Conservation (phyloP, 2,329 filamentous ascomycete species). For the Trichoderma simmonsii region DNA sequence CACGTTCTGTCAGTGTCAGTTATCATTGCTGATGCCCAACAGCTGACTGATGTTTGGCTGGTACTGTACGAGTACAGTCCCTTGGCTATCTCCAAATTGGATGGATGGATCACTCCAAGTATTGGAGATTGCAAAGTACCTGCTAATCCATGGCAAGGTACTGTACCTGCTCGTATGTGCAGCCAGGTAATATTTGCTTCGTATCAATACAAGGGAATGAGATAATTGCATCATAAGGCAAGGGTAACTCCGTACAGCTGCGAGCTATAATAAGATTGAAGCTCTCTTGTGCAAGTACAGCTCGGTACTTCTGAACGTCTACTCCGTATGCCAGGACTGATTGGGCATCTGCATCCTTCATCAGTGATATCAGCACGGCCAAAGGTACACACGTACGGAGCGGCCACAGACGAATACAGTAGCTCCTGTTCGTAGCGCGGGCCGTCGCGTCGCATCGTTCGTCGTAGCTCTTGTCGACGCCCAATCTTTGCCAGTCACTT, state of each 20-base stretch:
- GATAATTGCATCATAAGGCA: slow-evolving; percentile 3
- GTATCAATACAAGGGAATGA: background rate
- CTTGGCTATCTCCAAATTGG: background rate
- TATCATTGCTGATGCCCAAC: background rate
- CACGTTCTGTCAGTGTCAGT: background rate
- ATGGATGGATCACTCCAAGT: background rate
- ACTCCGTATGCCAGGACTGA: background rate
- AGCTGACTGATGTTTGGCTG: background rate
- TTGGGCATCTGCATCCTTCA: background rate
- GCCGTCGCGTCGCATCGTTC: slow-evolving; percentile 7
- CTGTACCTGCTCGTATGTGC: background rate
- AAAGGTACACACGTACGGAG: background rate
- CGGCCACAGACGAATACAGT: background rate
- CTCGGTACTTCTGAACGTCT: background rate
- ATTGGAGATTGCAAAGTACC: background rate
- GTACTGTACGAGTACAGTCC: background rate
- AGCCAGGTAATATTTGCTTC: background rate
- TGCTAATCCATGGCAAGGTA: background rate
- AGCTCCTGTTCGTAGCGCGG: background rate
- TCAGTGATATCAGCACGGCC: background rate
- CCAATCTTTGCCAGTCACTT: background rate
- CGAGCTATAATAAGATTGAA: background rate
- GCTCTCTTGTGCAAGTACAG: background rate
- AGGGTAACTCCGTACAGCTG: background rate
- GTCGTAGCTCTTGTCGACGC: background rate